A percentile compares a stretch with the other conserved stretches of the same genome.
Conservation (phyloP, 2,329 filamentous ascomycete species). For the Ophiostoma sp. region DNA sequence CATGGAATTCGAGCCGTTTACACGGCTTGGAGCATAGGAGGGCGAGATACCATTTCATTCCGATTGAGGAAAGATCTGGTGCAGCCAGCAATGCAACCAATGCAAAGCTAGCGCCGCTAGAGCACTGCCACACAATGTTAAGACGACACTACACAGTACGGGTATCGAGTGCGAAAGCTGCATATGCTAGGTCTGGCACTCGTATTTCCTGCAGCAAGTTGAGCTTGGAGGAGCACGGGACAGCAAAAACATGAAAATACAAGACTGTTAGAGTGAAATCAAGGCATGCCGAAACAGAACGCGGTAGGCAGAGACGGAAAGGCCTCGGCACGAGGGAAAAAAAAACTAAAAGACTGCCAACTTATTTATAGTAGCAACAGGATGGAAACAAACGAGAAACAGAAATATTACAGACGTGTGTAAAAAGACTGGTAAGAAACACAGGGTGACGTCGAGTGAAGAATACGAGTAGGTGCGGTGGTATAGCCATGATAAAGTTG, state of each 20-base stretch:
- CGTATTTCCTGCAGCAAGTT: not conserved
- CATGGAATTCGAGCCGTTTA: not conserved
- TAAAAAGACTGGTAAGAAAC: not conserved
- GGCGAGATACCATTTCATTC: no score
- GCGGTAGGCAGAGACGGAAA: not conserved
- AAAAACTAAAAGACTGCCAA: not conserved
- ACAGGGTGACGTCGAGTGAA: not conserved
- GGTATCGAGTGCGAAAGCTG: not conserved
- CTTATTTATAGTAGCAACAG: not conserved
- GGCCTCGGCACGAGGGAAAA: not conserved
- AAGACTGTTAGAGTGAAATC: not conserved
- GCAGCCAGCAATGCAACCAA: not conserved
- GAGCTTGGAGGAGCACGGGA: not conserved
- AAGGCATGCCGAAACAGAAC: not conserved
- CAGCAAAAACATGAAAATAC: not conserved
- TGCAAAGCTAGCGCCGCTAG: not conserved
- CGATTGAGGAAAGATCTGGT: not conserved
- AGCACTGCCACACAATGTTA: not conserved
- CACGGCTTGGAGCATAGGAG: not conserved
- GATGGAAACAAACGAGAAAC: not conserved
- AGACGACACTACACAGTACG: not conserved
- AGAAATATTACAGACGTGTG: not conserved
- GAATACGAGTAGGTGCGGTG: not conserved
- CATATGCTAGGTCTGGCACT: no score
- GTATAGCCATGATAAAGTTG: conserved; percentile 3